Evolutionary conservation across 768 basidiomycete genomes (phyloP), one percentile per base, ranked within the genome.

Genomic region (Neoboletus brunneissimus): DNA sequence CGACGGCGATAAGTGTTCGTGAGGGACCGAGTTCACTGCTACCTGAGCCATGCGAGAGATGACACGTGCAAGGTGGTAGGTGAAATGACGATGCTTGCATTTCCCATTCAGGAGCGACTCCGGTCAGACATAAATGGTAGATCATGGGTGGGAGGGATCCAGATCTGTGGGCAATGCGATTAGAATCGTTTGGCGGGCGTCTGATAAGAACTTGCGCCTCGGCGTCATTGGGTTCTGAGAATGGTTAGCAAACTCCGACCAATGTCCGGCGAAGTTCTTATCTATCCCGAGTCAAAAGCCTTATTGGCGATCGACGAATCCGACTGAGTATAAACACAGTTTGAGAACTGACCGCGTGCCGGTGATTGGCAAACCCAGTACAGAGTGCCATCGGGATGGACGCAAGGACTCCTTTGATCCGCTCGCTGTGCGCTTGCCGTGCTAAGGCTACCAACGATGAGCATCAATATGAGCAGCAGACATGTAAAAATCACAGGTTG

Each of bases 81-180:
- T 34, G 45, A 40, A 48, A 44, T 51, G 29, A 47, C 12, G 29
- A 41, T 48, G 53, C 3, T 23, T 27, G 32, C 42, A 48, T 58
- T n/a, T 32, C 22, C 11, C 8, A 23, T 27, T 42, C 29, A 12
- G 27, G 44, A 35, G 37, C 7, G 18, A 2, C 18, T 25, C 18
- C 35, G 13, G 45, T 20, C 20, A 40, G 22, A 31, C 61, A 67
- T 69, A 67, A 62, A 69, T 69, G 55, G 50, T 5, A 34, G 35
- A 25, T 4, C 9, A 42, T 15, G 15, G 34, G 51, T 31, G 48
- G 53, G 56, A 53, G 38, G 48, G 44, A 49, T 49, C 55, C 23
- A 48, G 53, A 53, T 54, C 48, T 41, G n/a, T 13, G 13, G 12
- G 22, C 23, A 15, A 15, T 7, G 9, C 32, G 31, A 15, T 44